A percentile compares a stretch with the other conserved stretches of the same genome.
These are phyloP conservation scores for Tetratostichococcus sp. DNA, from an alignment of 139 green algal genomes.

Conservation along the genomic window DNA sequence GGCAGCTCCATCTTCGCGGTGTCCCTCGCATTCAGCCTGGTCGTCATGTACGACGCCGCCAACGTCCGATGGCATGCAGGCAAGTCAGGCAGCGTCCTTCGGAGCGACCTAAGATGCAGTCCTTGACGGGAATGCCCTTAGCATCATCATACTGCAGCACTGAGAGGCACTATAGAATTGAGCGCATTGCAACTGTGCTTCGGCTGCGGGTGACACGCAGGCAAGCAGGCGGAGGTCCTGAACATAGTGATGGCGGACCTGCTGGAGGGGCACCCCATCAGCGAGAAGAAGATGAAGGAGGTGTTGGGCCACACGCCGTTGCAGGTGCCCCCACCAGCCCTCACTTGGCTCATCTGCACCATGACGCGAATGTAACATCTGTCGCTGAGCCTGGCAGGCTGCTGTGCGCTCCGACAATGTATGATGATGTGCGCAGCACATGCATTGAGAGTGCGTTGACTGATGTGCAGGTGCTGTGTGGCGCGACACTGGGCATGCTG, in stretches of 20 bases:
- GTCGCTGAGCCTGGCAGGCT: no score
- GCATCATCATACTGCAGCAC: no score
- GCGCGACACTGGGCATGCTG: constrained; percentile 42
- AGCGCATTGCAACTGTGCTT: no score
- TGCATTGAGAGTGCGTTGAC: no score
- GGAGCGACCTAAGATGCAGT: no score
- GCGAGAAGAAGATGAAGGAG: constrained; percentile 88
- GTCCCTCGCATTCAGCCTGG: constrained; percentile 81
- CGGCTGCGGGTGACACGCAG: no score
- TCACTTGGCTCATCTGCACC: no score
- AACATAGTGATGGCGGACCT: constrained; percentile 83
- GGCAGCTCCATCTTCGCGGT: constrained; percentile 81
- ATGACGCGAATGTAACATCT: no score
- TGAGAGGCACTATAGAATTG: no score
- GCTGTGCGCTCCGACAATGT: no score
- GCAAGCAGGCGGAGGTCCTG: constrained; percentile 90
- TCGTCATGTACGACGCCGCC: constrained; percentile 99
- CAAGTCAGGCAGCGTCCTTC: constrained; percentile 14
- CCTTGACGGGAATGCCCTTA: no score
- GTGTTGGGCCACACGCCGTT: constrained; percentile 92
- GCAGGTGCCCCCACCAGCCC: constrained; percentile 78
- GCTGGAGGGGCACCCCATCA: constrained; percentile 67
- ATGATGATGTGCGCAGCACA: no score
- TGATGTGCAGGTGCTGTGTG: constrained; percentile 41
- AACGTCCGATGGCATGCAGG: constrained; percentile 91